Evolutionary conservation across 1,284 basidiomycete genomes (phyloP).

Genomic region (Sporisorium scitamineum): DNA sequence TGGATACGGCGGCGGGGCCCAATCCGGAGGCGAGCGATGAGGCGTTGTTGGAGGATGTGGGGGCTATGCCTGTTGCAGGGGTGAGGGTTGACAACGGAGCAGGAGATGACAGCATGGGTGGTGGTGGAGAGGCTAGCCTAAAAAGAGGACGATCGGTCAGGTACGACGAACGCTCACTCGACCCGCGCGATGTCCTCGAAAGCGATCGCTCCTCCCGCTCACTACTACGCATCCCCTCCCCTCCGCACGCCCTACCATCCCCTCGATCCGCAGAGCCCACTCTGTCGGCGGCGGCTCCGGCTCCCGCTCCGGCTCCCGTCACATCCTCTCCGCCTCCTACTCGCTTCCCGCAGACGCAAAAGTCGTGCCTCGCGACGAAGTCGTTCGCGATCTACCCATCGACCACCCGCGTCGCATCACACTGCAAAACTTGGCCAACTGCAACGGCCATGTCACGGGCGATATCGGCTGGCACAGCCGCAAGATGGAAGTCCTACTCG

Average conservation of each 20-base stretch:
- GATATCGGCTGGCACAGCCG: conserved; percentile 93
- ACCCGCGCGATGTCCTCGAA: background rate
- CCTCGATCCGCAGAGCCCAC: conserved; percentile 41
- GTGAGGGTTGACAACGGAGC: background rate
- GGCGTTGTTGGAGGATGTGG: conserved; percentile 27
- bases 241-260: conserved; percentile 22
- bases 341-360: conserved; percentile 27
- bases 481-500: conserved; percentile 96
- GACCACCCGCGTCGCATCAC: conserved; percentile 78
- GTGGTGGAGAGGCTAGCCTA: background rate
- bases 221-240: conserved; percentile 26
- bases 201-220: conserved; percentile 26
- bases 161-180: conserved; percentile 27
- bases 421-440: conserved; percentile 79
- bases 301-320: conserved; percentile 56
- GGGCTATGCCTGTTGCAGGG: background rate
- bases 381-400: conserved; percentile 75
- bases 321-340: conserved; percentile 20
- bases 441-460: conserved; percentile 87
- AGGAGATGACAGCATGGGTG: conserved; percentile 3
- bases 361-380: conserved; percentile 47
- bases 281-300: conserved; percentile 42
- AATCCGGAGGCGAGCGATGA: conserved; percentile 69
- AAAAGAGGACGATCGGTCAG: conserved; percentile 34
- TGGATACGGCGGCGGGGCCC: conserved; percentile 87